Percentiles rank a stretch among this genome's conserved stretches.
Evolutionary conservation across 2,329 filamentous ascomycete species (phyloP).

Genomic region (Pseudopyrenochaeta lycopersici): DNA sequence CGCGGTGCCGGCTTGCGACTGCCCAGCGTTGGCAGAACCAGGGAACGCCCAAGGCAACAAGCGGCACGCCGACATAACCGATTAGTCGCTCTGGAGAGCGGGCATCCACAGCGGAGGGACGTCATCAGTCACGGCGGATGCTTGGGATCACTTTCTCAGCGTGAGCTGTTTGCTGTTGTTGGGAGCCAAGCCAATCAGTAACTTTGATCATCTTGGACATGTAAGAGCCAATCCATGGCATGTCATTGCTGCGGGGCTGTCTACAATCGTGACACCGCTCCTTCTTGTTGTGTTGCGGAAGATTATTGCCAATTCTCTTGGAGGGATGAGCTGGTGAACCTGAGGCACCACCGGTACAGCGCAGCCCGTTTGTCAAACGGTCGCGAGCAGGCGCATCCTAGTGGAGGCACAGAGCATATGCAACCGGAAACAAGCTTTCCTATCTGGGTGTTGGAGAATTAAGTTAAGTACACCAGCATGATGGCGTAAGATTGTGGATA

Average conservation of each 20-base stretch:
- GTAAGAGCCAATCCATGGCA: neutral
- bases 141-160: neutral
- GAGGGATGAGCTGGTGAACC: neutral
- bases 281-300: neutral
- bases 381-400: neutral
- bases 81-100: slow-evolving; percentile 6
- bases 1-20: slow-evolving; percentile 2
- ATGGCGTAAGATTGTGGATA: too few species aligned
- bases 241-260: neutral
- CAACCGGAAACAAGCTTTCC: neutral
- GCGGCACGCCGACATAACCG: slow-evolving; percentile 18
- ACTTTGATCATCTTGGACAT: neutral
- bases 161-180: neutral
- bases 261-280: neutral
- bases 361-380: slow-evolving; percentile 3
- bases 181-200: neutral
- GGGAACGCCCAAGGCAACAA: slow-evolving; percentile 13
- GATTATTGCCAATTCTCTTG: slow-evolving; percentile 7
- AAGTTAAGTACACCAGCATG: neutral
- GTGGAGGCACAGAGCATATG: slow-evolving; percentile 2
- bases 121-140: slow-evolving; percentile 2
- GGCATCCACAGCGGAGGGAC: slow-evolving; percentile 12
- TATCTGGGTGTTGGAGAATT: neutral
- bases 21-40: slow-evolving; percentile 19
- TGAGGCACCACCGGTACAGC: slow-evolving; percentile 1